Evolutionary conservation across 2,329 filamentous ascomycete species (phyloP), one percentile per base, ranked within the genome.

Genomic region (Clonostachys rosea): DNA sequence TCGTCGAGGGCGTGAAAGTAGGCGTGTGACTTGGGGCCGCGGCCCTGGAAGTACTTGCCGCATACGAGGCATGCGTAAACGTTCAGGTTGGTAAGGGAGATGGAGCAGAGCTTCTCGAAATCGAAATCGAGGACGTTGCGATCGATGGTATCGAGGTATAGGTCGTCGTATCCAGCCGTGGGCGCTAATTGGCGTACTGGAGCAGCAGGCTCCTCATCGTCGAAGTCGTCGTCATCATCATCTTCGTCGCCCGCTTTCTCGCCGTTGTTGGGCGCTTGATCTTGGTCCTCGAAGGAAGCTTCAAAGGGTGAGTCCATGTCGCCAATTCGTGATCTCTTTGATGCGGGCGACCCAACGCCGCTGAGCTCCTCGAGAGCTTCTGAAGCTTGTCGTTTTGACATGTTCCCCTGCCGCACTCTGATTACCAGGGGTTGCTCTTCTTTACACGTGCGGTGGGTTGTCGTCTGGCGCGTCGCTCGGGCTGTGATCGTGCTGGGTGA

Each of bases 1-100:
- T 95, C 86, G 59, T 99, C 92, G 50, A 99, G 83, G 49, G 92
- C 88, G 73, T 99, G 94, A 66, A 96, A 96, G 70, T 99, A 99
- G 58, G 94, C 94, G 68, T 96, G 88, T 45, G 92, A 96, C 63
- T 94, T 95, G 14, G 88, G 87, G 0, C 94, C 94, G 57, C 94
- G 82, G 46, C 94, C 94, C 67, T 96, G 91, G 66, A 87, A 99
- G 73, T 99, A 99, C 66, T 90, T 92, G n/a, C 94, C 94, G 66
- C 94, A 99, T 2, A 97, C 89, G 11, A 99, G 80, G 61, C 94
- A 99, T 10, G 94, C 94, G 66, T 99, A 99, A 41, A 99, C 91
- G 63, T 99, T 99, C 71, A 97, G 96, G 65, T 97, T 97, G 43
- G 91, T 96, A 8, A 99, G 79, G 34, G 90, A 95, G 55, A 99